A percentile compares a stretch with the other conserved stretches of the same genome.
These are phyloP conservation scores for Chaetomiaceae sp. DNA, from an alignment of 2,329 filamentous ascomycete species.

Conservation along the genomic window DNA sequence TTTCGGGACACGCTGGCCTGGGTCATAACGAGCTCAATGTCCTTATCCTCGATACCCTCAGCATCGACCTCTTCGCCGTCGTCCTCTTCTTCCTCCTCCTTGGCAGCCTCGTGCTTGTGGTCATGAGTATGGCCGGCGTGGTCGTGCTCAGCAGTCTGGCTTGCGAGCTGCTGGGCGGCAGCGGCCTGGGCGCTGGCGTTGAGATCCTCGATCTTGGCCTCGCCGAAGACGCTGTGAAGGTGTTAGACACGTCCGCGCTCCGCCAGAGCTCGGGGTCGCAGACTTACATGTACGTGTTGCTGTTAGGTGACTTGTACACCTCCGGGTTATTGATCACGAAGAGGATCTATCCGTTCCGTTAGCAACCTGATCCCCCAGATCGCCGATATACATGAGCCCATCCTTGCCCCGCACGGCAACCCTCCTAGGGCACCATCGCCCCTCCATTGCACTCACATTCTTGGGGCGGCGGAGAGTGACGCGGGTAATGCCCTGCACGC, in stretches of 20 bases:
- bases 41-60: constrained; percentile 92
- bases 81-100: constrained; percentile 81
- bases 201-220: constrained; percentile 99
- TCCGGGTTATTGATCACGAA: constrained; percentile 99
- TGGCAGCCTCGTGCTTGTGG: constrained; percentile 60
- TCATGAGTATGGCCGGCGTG: constrained; percentile 67
- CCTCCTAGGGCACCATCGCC: not conserved
- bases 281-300: constrained; percentile 99
- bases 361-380: constrained; percentile 8
- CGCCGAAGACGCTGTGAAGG: constrained; percentile 81
- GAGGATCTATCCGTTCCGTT: constrained; percentile 64
- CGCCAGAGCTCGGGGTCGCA: not conserved
- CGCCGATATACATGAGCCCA: not conserved
- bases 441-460: constrained; percentile 68
- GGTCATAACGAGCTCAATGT: constrained; percentile 98
- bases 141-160: constrained; percentile 62
- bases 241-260: constrained; percentile 1
- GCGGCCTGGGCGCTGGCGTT: constrained; percentile 97
- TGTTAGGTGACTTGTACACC: constrained; percentile 98
- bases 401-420: constrained; percentile 10
- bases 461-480: constrained; percentile 97
- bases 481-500: constrained; percentile 93
- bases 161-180: constrained; percentile 90
- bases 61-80: constrained; percentile 96
- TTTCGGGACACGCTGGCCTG: constrained; percentile 95